A percentile compares a stretch with the other conserved stretches of the same genome.
phyloP scores from a whole-genome alignment of 2,329 filamentous ascomycete genomes.

The Aspergillus calidoustus region DNA sequence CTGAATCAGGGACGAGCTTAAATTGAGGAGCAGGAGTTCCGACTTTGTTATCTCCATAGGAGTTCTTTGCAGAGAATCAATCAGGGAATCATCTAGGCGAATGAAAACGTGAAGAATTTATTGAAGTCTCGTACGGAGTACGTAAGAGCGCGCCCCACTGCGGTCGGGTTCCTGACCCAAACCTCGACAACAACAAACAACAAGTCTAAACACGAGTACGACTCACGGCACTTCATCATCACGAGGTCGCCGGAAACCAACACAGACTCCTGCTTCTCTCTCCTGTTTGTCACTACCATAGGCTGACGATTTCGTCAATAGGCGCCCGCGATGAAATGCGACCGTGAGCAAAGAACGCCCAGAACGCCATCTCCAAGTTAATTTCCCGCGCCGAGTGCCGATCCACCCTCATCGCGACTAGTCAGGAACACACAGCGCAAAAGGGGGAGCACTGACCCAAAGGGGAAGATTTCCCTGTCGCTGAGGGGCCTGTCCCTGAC shows the following conservation, averaged over 20 bases:
- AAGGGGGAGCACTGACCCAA: conserved; percentile 8
- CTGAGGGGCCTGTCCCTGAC: background rate
- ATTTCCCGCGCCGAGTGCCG: conserved; percentile 10
- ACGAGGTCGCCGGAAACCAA: background rate
- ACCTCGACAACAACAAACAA: background rate
- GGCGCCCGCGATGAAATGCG: background rate
- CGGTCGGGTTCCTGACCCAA: conserved; percentile 13
- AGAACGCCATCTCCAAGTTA: background rate
- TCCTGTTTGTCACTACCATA: background rate
- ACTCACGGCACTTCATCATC: background rate
- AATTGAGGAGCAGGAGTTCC: background rate
- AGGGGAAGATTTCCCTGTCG: background rate
- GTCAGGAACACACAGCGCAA: conserved; percentile 11
- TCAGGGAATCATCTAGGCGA: background rate
- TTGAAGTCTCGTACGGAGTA: background rate
- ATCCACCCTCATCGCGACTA: conserved; percentile 12
- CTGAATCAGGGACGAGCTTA: background rate
- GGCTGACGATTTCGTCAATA: background rate
- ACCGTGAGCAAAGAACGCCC: background rate
- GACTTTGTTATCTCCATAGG: background rate
- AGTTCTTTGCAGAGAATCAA: background rate
- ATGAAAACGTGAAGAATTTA: background rate
- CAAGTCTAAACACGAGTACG: background rate
- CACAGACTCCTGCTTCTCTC: background rate
- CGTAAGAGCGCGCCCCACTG: conserved; percentile 3